phyloP scores from a whole-genome alignment of 1,284 basidiomycete genomes.

The Trichosporon sp. region DNA sequence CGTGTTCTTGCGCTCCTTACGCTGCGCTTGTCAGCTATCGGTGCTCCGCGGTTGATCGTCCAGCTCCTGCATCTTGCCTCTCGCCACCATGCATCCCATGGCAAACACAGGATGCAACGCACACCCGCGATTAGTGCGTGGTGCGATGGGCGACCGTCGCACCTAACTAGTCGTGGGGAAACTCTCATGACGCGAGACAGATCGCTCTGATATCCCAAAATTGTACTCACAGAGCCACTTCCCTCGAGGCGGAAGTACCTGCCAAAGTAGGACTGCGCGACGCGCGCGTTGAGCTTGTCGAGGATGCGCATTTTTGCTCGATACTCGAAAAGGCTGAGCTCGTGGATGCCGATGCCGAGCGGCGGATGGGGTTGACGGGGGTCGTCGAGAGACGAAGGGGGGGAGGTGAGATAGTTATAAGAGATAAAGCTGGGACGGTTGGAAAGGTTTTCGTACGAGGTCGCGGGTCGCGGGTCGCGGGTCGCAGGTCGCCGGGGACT shows the following conservation, averaged over 20 bases:
- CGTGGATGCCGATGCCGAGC: background rate
- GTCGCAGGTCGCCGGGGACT: background rate
- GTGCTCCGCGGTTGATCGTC: background rate
- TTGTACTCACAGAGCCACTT: slow-evolving; percentile 63
- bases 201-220: background rate
- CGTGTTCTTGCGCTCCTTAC: slow-evolving; percentile 72
- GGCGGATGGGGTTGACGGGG: background rate
- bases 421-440: background rate
- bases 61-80: too few species aligned
- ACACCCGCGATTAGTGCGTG: background rate
- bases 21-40: slow-evolving; percentile 31
- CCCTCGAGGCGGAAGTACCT: slow-evolving; percentile 83
- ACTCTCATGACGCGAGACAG: background rate
- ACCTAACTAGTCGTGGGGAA: background rate
- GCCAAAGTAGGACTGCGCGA: slow-evolving; percentile 73
- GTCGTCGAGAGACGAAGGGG: background rate
- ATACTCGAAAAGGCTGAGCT: background rate
- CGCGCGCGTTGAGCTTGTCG: slow-evolving; percentile 50
- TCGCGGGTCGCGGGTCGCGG: background rate
- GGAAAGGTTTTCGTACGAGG: background rate
- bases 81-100: background rate
- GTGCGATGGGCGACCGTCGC: background rate
- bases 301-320: slow-evolving; percentile 17
- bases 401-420: background rate
- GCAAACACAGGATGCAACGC: background rate